These are phyloP conservation scores for Ogataea corticis DNA, from an alignment of 805 yeast genomes.

Conservation along the genomic window DNA sequence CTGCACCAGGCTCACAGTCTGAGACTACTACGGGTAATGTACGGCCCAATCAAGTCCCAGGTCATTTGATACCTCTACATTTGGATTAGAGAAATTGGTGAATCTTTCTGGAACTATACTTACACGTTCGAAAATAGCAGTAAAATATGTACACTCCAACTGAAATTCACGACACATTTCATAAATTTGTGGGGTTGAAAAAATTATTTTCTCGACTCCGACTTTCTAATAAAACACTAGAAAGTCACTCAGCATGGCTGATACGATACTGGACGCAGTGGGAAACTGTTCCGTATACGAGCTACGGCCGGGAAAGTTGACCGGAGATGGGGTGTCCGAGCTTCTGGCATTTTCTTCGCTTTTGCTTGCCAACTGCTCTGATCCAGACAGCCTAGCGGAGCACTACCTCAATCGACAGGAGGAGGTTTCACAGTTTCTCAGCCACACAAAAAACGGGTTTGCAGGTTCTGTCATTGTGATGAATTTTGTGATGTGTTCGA, in stretches of 20 bases:
- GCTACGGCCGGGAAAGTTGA: slow-evolving; percentile 9
- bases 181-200: background rate
- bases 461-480: slow-evolving; percentile 42
- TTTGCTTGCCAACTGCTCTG: slow-evolving; percentile 48
- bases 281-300: slow-evolving; percentile 12
- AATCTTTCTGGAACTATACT: no score
- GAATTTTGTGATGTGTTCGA: slow-evolving; percentile 53
- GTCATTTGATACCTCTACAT: no score
- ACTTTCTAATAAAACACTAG: no score
- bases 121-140: no score
- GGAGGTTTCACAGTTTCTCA: background rate
- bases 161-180: no score
- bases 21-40: no score
- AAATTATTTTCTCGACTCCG: no score
- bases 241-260: background rate
- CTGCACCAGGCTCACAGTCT: no score
- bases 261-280: background rate
- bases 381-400: background rate
- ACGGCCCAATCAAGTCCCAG: no score
- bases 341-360: slow-evolving; percentile 29
- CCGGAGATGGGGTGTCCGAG: slow-evolving; percentile 30
- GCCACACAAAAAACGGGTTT: slow-evolving; percentile 36
- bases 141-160: background rate
- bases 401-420: background rate
- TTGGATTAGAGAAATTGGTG: no score